phyloP scores from a whole-genome alignment of 495 filamentous ascomycete genomes.

The Paragyromitra xinjiangensis region DNA sequence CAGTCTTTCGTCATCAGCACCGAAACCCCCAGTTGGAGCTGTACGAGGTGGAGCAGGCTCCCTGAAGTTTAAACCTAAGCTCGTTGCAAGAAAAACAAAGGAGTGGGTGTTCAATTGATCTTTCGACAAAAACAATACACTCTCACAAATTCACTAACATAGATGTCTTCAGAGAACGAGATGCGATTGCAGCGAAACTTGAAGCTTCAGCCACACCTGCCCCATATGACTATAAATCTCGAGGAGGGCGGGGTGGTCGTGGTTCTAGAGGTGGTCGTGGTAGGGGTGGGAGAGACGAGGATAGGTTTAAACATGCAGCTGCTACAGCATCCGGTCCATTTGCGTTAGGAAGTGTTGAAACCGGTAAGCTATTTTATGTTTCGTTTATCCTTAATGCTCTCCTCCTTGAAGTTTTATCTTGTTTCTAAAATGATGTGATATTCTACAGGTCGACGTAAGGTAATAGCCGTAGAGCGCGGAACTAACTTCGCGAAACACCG shows the following conservation, averaged over 20 bases:
- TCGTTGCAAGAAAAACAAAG: conserved; percentile 52
- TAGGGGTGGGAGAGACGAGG: conserved; percentile 19
- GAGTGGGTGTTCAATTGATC: conserved; percentile 41
- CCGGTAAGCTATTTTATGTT: conserved; percentile 17
- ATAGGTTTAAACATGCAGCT: conserved; percentile 11
- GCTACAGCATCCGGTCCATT: conserved; percentile 56
- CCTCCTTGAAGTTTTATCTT: background rate
- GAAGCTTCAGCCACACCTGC: conserved; percentile 42
- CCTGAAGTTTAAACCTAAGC: conserved; percentile 57
- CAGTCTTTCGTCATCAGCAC: conserved; percentile 34
- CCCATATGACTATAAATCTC: conserved; percentile 19
- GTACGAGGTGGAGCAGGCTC: conserved; percentile 23
- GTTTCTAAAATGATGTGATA: conserved; percentile 5
- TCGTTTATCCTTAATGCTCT: background rate
- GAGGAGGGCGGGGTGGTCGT: conserved; percentile 42
- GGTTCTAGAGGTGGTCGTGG: conserved; percentile 48
- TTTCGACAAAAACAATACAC: background rate
- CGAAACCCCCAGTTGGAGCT: conserved; percentile 23
- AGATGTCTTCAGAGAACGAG: conserved; percentile 51
- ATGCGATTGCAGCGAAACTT: conserved; percentile 56
- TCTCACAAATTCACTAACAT: conserved; percentile 6
- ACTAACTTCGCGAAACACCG: conserved; percentile 34
- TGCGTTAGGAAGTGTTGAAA: conserved; percentile 52
- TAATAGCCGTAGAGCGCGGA: conserved; percentile 50
- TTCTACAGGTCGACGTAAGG: conserved; percentile 39